phyloP scores from a whole-genome alignment of 2,329 filamentous ascomycete species.

The Monilinia fructicola region DNA sequence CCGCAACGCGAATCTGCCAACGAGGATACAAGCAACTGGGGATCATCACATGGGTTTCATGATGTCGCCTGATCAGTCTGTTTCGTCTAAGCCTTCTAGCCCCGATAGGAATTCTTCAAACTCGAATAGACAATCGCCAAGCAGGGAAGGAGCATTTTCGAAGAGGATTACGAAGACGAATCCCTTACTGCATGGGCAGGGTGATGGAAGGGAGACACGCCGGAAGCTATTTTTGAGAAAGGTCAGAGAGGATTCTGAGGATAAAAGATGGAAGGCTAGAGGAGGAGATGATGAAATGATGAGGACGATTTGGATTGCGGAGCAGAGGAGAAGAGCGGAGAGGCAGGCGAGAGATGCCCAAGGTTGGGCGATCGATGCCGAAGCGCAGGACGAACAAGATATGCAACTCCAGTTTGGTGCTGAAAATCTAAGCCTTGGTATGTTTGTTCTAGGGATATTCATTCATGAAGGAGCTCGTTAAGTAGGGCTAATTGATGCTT shows the following conservation, averaged over 20 bases:
- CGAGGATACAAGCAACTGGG: background rate
- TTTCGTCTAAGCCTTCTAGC: background rate
- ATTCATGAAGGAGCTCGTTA: background rate
- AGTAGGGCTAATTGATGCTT: conserved; percentile 15
- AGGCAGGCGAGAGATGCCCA: conserved; percentile 37
- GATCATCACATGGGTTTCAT: background rate
- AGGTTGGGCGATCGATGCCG: conserved; percentile 26
- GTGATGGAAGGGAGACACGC: conserved; percentile 61
- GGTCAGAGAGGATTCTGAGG: conserved; percentile 60
- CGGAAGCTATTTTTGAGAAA: conserved; percentile 68
- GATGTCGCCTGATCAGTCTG: conserved; percentile 14
- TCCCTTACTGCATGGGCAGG: conserved; percentile 57
- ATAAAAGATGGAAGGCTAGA: conserved; percentile 58
- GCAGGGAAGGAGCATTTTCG: conserved; percentile 29
- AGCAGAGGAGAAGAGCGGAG: conserved; percentile 42
- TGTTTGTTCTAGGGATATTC: background rate
- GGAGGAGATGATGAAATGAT: conserved; percentile 61
- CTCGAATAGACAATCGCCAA: conserved; percentile 23
- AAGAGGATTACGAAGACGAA: conserved; percentile 60
- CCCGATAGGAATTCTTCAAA: background rate
- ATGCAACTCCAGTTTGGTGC: conserved; percentile 17
- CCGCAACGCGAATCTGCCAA: conserved; percentile 14
- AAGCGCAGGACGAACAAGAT: conserved; percentile 27
- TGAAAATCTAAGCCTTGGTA: conserved; percentile 23
- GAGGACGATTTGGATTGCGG: conserved; percentile 43